Percentiles rank a stretch among this genome's conserved stretches.
These are phyloP conservation scores for Alternaria tenuissima DNA, from an alignment of 2,329 filamentous ascomycete genomes.

Conservation along the genomic window DNA sequence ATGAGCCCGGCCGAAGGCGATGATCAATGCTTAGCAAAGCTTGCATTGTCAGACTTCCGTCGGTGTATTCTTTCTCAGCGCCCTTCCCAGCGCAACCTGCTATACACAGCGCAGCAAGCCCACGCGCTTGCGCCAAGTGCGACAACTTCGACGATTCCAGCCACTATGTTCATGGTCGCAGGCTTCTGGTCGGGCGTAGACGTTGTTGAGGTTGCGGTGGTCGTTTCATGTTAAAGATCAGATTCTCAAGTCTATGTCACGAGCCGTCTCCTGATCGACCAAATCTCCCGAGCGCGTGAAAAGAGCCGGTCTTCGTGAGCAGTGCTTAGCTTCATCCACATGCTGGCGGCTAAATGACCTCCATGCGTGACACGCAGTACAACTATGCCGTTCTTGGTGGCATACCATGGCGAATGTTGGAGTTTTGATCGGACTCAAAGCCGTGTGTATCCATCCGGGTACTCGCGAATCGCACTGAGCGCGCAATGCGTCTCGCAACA, in stretches of 20 bases:
- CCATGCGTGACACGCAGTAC: neutral
- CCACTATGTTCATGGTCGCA: neutral
- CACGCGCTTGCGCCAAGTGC: neutral
- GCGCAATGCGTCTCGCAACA: neutral
- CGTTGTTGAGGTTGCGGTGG: neutral
- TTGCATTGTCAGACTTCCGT: neutral
- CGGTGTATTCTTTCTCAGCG: neutral
- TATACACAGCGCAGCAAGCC: neutral
- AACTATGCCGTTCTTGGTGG: neutral
- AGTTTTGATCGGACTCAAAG: neutral
- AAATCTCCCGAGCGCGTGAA: neutral
- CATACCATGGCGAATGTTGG: neutral
- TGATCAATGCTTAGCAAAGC: neutral
- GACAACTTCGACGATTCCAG: accelerated
- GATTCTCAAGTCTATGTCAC: neutral
- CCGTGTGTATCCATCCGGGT: neutral
- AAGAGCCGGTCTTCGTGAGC: neutral
- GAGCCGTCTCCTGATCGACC: neutral
- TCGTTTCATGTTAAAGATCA: neutral
- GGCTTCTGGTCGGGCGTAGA: neutral
- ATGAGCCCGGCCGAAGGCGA: neutral
- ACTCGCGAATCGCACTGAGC: neutral
- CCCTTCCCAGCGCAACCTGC: neutral
- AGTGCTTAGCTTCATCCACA: neutral
- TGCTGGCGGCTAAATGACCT: no score